Evolutionary conservation across 805 yeast species (phyloP).

Genomic region (Yueomyces sp.): DNA sequence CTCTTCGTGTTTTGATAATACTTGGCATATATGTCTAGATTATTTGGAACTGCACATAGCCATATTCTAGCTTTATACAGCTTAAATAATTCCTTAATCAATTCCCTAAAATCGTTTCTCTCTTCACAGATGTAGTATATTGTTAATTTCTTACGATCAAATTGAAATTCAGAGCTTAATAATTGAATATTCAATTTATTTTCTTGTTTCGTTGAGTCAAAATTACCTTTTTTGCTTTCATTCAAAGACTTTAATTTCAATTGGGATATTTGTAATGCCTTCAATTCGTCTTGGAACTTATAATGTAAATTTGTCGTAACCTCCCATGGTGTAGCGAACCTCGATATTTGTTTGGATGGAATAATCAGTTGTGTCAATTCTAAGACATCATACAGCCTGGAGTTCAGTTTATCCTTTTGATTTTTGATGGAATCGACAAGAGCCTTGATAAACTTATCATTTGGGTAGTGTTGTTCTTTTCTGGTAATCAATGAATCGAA

Average conservation of each 20-base stretch:
- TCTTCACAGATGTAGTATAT: constrained; percentile 54
- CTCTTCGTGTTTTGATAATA: constrained; percentile 20
- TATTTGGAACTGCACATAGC: constrained; percentile 57
- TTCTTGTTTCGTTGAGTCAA: constrained; percentile 6
- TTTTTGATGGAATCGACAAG: constrained; percentile 14
- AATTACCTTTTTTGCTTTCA: constrained; percentile 1
- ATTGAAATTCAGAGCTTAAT: constrained; percentile 69
- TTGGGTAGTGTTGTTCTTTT: constrained; percentile 19
- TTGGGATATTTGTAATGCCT: constrained; percentile 54
- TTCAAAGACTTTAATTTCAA: constrained; percentile 32
- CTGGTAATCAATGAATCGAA: constrained; percentile 24
- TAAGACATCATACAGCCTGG: constrained; percentile 27
- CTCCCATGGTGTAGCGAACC: constrained; percentile 68
- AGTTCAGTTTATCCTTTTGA: constrained; percentile 14
- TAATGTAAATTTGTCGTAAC: constrained; percentile 40
- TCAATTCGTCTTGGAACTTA: constrained; percentile 58
- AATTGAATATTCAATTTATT: constrained; percentile 37
- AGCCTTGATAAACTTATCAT: constrained; percentile 16
- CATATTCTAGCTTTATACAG: constrained; percentile 71
- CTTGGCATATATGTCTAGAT: constrained; percentile 19
- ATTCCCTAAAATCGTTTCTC: constrained; percentile 59
- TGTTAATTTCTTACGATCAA: constrained; percentile 64
- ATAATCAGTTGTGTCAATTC: constrained; percentile 41
- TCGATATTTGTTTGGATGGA: constrained; percentile 64
- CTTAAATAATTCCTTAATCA: constrained; percentile 61